These are phyloP conservation scores for Aspergillus sclerotiicarbonarius DNA, from an alignment of 495 filamentous ascomycete species.

Conservation along the genomic window DNA sequence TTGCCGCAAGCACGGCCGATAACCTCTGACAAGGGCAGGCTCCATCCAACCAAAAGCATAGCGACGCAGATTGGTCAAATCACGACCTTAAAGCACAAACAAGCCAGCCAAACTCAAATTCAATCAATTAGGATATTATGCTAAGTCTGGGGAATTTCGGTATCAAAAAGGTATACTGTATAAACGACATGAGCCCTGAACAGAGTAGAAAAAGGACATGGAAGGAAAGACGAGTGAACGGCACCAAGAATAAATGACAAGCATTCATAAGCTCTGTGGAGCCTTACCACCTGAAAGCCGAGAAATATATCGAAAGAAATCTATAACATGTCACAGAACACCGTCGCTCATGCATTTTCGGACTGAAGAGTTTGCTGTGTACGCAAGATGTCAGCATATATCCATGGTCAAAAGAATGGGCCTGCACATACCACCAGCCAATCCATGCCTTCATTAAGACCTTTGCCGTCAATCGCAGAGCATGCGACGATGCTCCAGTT, in stretches of 20 bases:
- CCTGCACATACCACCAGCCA: constrained; percentile 83
- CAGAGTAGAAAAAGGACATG: constrained; percentile 2
- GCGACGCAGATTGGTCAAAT: background rate
- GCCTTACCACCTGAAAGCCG: constrained; percentile 1
- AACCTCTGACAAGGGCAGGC: background rate
- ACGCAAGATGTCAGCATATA: constrained; percentile 16
- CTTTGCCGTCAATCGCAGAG: constrained; percentile 91
- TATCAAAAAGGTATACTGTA: constrained; percentile 37
- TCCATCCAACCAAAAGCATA: background rate
- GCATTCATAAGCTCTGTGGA: background rate
- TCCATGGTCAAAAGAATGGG: background rate
- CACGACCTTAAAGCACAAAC: background rate
- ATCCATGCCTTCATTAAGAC: constrained; percentile 96
- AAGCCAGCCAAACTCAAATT: constrained; percentile 1
- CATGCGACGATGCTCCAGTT: constrained; percentile 99
- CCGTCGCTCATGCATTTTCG: constrained; percentile 44
- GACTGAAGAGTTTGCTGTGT: constrained; percentile 47
- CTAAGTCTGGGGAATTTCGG: constrained; percentile 25
- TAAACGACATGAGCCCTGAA: constrained; percentile 37
- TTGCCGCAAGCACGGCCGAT: background rate
- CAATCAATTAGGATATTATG: constrained; percentile 43
- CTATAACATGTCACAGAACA: constrained; percentile 36
- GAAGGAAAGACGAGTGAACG: constrained; percentile 24
- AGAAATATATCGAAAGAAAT: constrained; percentile 38
- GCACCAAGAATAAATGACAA: background rate